These are phyloP conservation scores for Favolaschia claudopus DNA, from an alignment of 768 basidiomycete genomes.

Conservation along the genomic window DNA sequence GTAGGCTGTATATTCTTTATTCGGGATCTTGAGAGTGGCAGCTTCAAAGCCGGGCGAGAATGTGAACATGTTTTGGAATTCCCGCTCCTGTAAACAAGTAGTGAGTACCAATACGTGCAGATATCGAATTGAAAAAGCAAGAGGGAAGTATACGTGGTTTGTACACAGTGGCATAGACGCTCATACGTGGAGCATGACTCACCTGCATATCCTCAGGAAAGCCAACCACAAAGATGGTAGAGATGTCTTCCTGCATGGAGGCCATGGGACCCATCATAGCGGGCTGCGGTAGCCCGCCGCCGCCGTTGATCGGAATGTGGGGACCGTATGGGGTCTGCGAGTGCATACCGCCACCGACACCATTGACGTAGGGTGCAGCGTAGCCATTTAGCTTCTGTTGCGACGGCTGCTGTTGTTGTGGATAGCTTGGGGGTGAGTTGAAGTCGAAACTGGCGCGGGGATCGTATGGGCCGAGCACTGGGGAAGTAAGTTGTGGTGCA, in stretches of 20 bases:
- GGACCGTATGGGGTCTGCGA: constrained; percentile 83
- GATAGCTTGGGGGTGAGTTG: constrained; percentile 20
- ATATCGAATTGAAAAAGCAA: constrained; percentile 6
- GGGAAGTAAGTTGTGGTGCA: constrained; percentile 21
- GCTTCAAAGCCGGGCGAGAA: constrained; percentile 97
- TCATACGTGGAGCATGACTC: constrained; percentile 37
- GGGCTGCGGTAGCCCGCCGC: constrained; percentile 35
- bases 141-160: neutral
- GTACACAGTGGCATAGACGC: neutral
- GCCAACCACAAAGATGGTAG: constrained; percentile 97
- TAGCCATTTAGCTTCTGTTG: constrained; percentile 45
- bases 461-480: constrained; percentile 37
- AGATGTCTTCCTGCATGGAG: constrained; percentile 81
- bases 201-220: constrained; percentile 99
- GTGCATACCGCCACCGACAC: constrained; percentile 57
- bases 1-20: constrained; percentile 86
- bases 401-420: constrained; percentile 35
- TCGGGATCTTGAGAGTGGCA: constrained; percentile 96
- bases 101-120: constrained; percentile 9
- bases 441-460: constrained; percentile 42
- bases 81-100: constrained; percentile 78
- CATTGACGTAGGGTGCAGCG: constrained; percentile 38
- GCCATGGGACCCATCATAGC: constrained; percentile 32
- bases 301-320: constrained; percentile 57
- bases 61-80: constrained; percentile 99